These are phyloP conservation scores for Fusarium falciforme DNA, from an alignment of 2,329 filamentous ascomycete genomes.

Conservation along the genomic window DNA sequence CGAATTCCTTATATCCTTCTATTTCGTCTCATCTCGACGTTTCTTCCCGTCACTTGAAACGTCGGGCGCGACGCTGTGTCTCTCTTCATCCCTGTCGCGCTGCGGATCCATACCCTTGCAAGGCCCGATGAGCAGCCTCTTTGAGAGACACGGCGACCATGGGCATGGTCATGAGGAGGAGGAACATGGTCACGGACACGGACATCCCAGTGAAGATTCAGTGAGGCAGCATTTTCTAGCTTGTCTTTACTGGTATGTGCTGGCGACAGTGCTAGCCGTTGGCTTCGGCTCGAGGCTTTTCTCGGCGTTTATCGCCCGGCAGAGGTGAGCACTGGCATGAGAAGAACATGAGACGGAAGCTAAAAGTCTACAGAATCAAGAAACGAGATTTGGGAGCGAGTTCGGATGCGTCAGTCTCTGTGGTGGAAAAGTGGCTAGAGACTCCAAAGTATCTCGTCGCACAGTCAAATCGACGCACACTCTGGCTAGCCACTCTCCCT, in stretches of 20 bases:
- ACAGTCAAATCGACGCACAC: conserved; percentile 14
- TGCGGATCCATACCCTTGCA: not conserved
- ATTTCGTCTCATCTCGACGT: not conserved
- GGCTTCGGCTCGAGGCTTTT: conserved; percentile 28
- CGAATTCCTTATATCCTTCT: not conserved
- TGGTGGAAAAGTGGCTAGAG: conserved; percentile 30
- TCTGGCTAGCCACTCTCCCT: conserved; percentile 27
- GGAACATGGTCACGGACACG: conserved; percentile 33
- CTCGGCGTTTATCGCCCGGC: conserved; percentile 33
- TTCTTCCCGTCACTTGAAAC: not conserved
- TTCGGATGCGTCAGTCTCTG: conserved; percentile 21
- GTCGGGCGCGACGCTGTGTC: not conserved
- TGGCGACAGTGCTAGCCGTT: conserved; percentile 29
- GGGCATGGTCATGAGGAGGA: conserved; percentile 32
- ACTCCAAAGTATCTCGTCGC: conserved; percentile 17
- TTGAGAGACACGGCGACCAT: conserved; percentile 37
- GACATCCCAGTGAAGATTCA: conserved; percentile 39
- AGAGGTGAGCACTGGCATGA: conserved; percentile 31
- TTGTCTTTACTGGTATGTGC: conserved; percentile 41
- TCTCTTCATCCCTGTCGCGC: conserved; percentile 1
- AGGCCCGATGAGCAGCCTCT: conserved; percentile 27
- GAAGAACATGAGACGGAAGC: not conserved
- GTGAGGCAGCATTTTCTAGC: conserved; percentile 41
- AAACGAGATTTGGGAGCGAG: conserved; percentile 27
- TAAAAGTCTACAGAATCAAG: conserved; percentile 21